A percentile compares a stretch with the other conserved stretches of the same genome.
These are phyloP conservation scores for Vinca minor DNA, from an alignment of 257 asterid species.

Conservation along the genomic window DNA sequence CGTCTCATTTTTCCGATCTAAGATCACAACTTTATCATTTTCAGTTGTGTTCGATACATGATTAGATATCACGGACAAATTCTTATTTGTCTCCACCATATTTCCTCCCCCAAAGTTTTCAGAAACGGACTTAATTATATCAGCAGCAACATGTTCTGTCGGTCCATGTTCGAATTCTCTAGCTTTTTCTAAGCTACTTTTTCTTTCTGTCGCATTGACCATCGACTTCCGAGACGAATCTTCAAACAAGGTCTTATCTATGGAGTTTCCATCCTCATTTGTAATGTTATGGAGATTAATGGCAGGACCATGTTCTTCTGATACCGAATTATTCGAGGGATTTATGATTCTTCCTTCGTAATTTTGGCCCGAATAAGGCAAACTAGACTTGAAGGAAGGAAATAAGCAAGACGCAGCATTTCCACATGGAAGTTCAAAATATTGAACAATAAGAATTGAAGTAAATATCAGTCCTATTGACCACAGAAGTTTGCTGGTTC, in stretches of 20 bases:
- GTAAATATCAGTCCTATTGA: conserved; percentile 39
- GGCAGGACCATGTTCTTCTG: not conserved
- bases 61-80: not conserved
- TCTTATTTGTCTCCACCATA: too few species aligned
- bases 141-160: not conserved
- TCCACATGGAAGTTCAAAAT: conserved; percentile 55
- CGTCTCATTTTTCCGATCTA: conserved; percentile 4
- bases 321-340: not conserved
- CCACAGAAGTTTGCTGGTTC: conserved; percentile 41
- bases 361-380: conserved; percentile 13
- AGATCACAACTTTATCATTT: conserved; percentile 3
- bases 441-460: conserved; percentile 38
- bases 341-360: not conserved
- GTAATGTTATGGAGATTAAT: not conserved
- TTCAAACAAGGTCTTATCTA: not conserved
- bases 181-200: not conserved
- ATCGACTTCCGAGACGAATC: not conserved
- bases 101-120: not conserved
- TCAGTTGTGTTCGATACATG: conserved; percentile 1
- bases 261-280: not conserved
- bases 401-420: conserved; percentile 31
- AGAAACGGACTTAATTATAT: not conserved
- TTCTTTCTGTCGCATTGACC: not conserved
- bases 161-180: not conserved
- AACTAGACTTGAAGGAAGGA: conserved; percentile 11